Percentiles rank a stretch among this genome's conserved stretches.
Evolutionary conservation across 768 basidiomycete genomes (phyloP).

Genomic region (Pulveroboletus sp.): DNA sequence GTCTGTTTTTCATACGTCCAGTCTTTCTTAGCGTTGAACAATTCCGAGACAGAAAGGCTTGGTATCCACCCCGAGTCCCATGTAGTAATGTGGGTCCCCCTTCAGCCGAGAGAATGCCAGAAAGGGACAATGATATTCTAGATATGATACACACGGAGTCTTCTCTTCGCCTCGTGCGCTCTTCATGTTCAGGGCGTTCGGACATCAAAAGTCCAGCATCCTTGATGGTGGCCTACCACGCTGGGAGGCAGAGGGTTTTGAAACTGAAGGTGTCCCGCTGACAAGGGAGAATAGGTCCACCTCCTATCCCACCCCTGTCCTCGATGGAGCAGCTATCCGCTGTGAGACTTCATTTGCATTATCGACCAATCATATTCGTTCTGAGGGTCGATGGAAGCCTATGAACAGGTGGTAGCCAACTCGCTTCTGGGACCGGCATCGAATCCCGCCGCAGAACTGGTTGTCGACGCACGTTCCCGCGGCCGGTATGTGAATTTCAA

Average conservation of each 20-base stretch:
- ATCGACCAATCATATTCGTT: conserved; percentile 28
- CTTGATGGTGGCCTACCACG: conserved; percentile 89
- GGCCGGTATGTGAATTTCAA: conserved; percentile 53
- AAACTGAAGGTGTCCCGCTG: conserved; percentile 38
- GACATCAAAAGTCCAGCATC: conserved; percentile 80
- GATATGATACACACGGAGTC: conserved; percentile 86
- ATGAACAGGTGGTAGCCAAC: conserved; percentile 78
- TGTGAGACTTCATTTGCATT: conserved; percentile 32
- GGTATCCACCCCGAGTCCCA: conserved; percentile 72
- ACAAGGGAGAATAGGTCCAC: conserved; percentile 21
- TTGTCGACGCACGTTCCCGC: conserved; percentile 84
- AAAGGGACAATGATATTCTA: conserved; percentile 27
- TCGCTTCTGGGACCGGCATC: conserved; percentile 43
- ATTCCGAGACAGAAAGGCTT: conserved; percentile 46
- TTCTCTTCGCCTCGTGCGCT: conserved; percentile 91
- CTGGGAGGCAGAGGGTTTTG: conserved; percentile 66
- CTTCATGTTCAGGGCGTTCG: conserved; percentile 92
- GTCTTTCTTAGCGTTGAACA: conserved; percentile 6
- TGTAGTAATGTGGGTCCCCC: conserved; percentile 66
- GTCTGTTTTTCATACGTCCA: conserved; percentile 41
- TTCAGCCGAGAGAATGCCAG: neutral
- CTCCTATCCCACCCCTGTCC: conserved; percentile 48
- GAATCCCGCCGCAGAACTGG: conserved; percentile 52
- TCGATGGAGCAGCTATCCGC: conserved; percentile 48
- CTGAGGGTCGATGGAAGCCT: conserved; percentile 44